phyloP scores from a whole-genome alignment of 805 yeast species.

The Scheffersomyces amazonensis region DNA sequence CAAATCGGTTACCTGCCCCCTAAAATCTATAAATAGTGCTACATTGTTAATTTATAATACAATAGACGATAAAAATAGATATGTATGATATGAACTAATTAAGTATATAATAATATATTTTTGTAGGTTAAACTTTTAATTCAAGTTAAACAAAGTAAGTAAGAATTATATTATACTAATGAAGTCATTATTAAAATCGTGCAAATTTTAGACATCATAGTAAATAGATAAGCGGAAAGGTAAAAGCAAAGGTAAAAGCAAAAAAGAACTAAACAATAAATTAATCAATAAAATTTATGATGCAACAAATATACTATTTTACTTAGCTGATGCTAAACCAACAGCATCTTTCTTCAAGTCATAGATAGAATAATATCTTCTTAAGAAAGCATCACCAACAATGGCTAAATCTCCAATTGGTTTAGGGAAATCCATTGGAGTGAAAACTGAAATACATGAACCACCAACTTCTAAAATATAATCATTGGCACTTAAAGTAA shows the following conservation, averaged over 20 bases:
- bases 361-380: conserved; percentile 91
- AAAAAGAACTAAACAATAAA: neutral
- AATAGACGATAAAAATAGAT: too few species aligned
- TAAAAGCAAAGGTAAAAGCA: neutral
- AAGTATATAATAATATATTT: too few species aligned
- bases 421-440: conserved; percentile 96
- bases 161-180: too few species aligned
- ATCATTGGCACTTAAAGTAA: conserved; percentile 85
- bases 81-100: too few species aligned
- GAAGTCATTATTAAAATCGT: neutral
- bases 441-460: conserved; percentile 92
- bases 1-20: too few species aligned
- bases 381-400: conserved; percentile 95
- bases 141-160: too few species aligned
- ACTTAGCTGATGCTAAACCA: conserved; percentile 77
- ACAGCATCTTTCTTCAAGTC: conserved; percentile 90
- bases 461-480: conserved; percentile 94
- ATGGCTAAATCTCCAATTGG: conserved; percentile 97
- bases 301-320: neutral
- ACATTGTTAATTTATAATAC: too few species aligned
- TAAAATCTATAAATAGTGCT: too few species aligned
- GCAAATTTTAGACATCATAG: neutral
- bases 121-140: too few species aligned
- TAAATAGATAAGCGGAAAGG: neutral
- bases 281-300: neutral